A percentile compares a stretch with the other conserved stretches of the same genome.
phyloP scores from a whole-genome alignment of 805 yeast genomes.

The Kluyveromyces dobzhanskii region DNA sequence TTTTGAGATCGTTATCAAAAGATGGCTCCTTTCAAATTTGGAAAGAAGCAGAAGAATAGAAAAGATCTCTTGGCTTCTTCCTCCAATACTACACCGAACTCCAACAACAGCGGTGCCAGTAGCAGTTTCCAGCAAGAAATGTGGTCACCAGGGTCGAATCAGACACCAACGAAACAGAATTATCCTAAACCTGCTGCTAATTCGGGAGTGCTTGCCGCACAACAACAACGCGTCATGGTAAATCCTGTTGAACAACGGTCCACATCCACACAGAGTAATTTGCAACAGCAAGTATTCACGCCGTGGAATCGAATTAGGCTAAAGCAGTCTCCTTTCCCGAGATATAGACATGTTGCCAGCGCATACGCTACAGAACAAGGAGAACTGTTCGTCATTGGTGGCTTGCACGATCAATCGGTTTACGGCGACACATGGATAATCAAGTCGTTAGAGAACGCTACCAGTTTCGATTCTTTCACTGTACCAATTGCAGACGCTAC shows the following conservation, averaged over 20 bases:
- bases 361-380: slow-evolving; percentile 67
- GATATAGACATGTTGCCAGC: slow-evolving; percentile 88
- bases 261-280: slow-evolving; percentile 23
- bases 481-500: slow-evolving; percentile 66
- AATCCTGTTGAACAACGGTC: slow-evolving; percentile 24
- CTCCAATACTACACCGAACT: background rate
- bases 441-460: slow-evolving; percentile 34
- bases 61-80: slow-evolving; percentile 5
- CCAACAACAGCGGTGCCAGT: too few relatives aligned
- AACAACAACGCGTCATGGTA: slow-evolving; percentile 5
- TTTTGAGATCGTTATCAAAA: too few relatives aligned
- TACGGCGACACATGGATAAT: slow-evolving; percentile 95
- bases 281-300: slow-evolving; percentile 25
- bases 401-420: slow-evolving; percentile 83
- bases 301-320: slow-evolving; percentile 67
- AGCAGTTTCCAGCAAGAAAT: background rate
- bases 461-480: slow-evolving; percentile 37
- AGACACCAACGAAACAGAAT: slow-evolving; percentile 6
- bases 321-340: slow-evolving; percentile 79
- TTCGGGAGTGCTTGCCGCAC: slow-evolving; percentile 5
- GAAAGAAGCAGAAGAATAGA: slow-evolving; percentile 38
- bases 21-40: slow-evolving; percentile 55
- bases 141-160: background rate
- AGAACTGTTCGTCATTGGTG: slow-evolving; percentile 88
- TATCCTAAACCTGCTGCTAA: slow-evolving; percentile 6